Evolutionary conservation across 352 stramenopile genomes (phyloP).

Genomic region (Globisporangium carolinianum): DNA sequence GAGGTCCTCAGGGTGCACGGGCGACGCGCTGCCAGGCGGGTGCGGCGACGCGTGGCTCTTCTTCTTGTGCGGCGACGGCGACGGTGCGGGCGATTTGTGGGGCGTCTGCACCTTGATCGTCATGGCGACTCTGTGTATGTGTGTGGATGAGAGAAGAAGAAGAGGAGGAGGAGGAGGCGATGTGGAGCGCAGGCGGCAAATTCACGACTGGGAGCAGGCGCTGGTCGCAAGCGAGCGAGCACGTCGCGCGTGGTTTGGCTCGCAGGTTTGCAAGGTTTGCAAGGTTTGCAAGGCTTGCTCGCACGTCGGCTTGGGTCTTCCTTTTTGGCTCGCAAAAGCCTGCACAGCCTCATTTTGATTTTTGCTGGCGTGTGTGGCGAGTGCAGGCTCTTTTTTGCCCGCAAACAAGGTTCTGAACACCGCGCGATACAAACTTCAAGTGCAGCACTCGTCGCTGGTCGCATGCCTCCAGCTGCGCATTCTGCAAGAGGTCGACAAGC

Average conservation of each 20-base stretch:
- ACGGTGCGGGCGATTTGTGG: slow-evolving; percentile 7
- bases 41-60: slow-evolving; percentile 1
- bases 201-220: not conserved
- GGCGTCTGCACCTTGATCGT: slow-evolving; percentile 3
- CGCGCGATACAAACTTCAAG: not conserved
- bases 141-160: not conserved
- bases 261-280: too few relatives aligned
- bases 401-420: not conserved
- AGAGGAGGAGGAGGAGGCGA: not conserved
- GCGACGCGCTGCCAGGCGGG: slow-evolving; percentile 2
- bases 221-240: not conserved
- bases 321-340: too few relatives aligned
- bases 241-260: too few relatives aligned
- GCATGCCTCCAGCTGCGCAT: not conserved
- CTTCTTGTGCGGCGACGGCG: slow-evolving; percentile 7
- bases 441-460: not conserved
- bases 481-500: too few relatives aligned
- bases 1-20: slow-evolving; percentile 8
- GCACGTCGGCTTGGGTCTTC: not conserved
- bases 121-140: not conserved
- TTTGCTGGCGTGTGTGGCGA: slow-evolving; percentile 1
- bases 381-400: not conserved
- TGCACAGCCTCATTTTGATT: not conserved
- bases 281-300: not conserved
- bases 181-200: not conserved